Conservation (phyloP, 768 basidiomycete species). For the Chalciporus piperatus region DNA sequence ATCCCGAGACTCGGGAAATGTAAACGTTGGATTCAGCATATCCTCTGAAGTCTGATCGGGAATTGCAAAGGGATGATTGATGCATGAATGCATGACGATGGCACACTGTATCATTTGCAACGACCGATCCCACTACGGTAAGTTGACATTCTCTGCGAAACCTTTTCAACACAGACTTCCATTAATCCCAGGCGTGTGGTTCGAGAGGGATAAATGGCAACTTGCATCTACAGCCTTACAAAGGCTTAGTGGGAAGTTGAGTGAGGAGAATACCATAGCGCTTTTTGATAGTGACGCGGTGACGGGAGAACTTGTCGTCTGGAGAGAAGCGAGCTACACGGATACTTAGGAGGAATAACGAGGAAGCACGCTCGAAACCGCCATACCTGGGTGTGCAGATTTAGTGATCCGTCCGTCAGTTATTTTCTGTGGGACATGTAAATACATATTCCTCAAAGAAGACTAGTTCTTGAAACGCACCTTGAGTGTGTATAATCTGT, state of each 20-base stretch:
- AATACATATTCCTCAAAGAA: background rate
- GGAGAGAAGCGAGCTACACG: conserved; percentile 92
- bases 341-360: background rate
- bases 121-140: too few species aligned
- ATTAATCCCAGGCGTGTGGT: too few species aligned
- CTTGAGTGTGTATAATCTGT: conserved; percentile 90
- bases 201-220: background rate
- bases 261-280: conserved; percentile 86
- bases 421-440: conserved; percentile 60
- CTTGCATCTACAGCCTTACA: conserved; percentile 43
- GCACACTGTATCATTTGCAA: too few species aligned
- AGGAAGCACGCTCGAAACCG: background rate
- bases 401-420: conserved; percentile 84
- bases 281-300: conserved; percentile 96
- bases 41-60: too few species aligned
- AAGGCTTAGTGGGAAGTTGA: conserved; percentile 84
- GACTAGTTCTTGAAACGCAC: conserved; percentile 44
- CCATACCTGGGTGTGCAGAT: conserved; percentile 93
- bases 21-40: too few species aligned
- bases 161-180: too few species aligned
- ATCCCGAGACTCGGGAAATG: too few species aligned
- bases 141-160: too few species aligned
- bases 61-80: too few species aligned
- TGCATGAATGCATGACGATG: too few species aligned
- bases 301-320: conserved; percentile 98